These are phyloP conservation scores for Yarrowia sp. DNA, from an alignment of 805 yeast genomes.

Conservation along the genomic window DNA sequence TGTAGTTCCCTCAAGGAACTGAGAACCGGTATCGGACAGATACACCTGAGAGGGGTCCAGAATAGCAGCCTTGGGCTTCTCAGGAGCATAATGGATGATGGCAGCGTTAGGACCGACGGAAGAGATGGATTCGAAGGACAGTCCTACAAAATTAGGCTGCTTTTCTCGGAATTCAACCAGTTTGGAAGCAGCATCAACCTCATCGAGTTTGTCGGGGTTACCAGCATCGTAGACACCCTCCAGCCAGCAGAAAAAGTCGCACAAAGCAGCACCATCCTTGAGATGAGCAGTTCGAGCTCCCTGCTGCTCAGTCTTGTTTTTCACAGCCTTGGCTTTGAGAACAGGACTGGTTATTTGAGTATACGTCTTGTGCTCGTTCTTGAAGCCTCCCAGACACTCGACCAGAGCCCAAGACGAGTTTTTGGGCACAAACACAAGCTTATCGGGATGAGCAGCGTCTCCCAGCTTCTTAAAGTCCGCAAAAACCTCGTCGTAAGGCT, in stretches of 20 bases:
- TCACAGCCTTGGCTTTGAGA: slow-evolving; percentile 66
- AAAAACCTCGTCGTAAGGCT: slow-evolving; percentile 60
- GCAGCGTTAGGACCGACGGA: slow-evolving; percentile 78
- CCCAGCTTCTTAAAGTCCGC: slow-evolving; percentile 44
- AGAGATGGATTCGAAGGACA: slow-evolving; percentile 71
- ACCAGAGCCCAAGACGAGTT: slow-evolving; percentile 69
- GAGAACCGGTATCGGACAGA: slow-evolving; percentile 88
- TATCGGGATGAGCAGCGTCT: slow-evolving; percentile 35
- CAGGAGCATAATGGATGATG: slow-evolving; percentile 71
- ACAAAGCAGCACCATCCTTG: slow-evolving; percentile 77
- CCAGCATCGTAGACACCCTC: slow-evolving; percentile 52
- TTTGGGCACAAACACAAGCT: slow-evolving; percentile 50
- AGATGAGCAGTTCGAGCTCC: slow-evolving; percentile 76
- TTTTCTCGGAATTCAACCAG: slow-evolving; percentile 46
- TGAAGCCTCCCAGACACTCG: slow-evolving; percentile 45
- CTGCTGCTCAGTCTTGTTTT: slow-evolving; percentile 66
- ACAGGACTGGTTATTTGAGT: slow-evolving; percentile 55
- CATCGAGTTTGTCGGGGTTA: slow-evolving; percentile 46
- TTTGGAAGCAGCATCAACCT: slow-evolving; percentile 56
- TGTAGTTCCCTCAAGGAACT: slow-evolving; percentile 90
- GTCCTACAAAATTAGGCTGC: slow-evolving; percentile 49
- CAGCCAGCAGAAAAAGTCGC: slow-evolving; percentile 79
- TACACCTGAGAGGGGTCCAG: slow-evolving; percentile 69
- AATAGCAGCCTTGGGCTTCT: slow-evolving; percentile 50
- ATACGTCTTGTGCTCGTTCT: slow-evolving; percentile 37